Evolutionary conservation across 805 yeast genomes (phyloP), one percentile per base, ranked within the genome.

Genomic region (Candida schatavii): DNA sequence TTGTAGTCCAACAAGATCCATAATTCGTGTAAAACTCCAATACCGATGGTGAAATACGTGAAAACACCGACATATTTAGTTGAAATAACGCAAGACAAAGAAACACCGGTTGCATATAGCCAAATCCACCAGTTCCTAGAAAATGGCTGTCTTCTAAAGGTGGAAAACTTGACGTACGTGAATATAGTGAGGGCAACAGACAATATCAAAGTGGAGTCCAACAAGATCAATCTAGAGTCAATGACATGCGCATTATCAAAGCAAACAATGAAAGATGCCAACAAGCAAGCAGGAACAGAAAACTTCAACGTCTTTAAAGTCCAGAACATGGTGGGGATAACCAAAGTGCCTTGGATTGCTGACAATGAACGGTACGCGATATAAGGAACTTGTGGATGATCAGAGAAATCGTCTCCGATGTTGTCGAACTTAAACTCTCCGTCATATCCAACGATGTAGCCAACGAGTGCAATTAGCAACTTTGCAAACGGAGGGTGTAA

Each of bases 401-500:
- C 68, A 42, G 81, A 75, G 64, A 89, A 93, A 45, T 79, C 75
- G 51, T 85, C 86, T 33, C 97, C 97, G 62, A 90, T 90, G 55
- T 76, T 80, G 47, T 89, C 96, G 55, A 91, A 93, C 63, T 89
- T 88, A 74, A 89, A 93, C 10, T 77, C 62, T n/a, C 99, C 99
- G 56, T 85, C 81, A 62, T 88, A 93, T 2, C 97, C 97, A 39
- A 84, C 80, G 19, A 93, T 54, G 74, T 83, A 88, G 33, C 99
- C 99, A 30, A 84, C 88, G 44, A 82, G 75, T 0, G 98, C 98
- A 64, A 91, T 88, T 51, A 90, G 72, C 61, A 93, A 73, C 62
- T 93, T 93, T 41, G 96, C 99, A 64, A 93, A 88, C 18, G 99
- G 99, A 7, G 99, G 99, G 66, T 93, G 99, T 40, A 93, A 80